Percentiles rank a stretch among this genome's conserved stretches.
Conservation (phyloP, 441 rosid species). For the Gossypium gossypioides region DNA sequence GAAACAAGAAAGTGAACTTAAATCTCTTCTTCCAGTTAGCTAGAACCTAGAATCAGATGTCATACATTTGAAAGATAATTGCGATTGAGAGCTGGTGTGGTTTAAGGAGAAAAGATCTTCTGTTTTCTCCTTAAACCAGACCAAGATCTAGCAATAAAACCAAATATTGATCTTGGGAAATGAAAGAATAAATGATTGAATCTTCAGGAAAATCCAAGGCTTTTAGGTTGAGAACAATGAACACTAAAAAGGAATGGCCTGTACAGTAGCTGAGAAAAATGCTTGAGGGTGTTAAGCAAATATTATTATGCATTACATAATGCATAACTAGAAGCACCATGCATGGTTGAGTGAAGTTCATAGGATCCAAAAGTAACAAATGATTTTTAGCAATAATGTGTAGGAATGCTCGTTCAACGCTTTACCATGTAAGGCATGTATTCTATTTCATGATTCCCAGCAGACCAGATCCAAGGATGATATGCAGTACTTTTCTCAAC, state of each 20-base stretch:
- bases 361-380: not conserved
- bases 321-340: not conserved
- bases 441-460: slow-evolving; percentile 65
- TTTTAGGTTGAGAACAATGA: not conserved
- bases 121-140: no score
- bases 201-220: not conserved
- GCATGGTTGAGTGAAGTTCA: not conserved
- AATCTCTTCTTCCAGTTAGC: not conserved
- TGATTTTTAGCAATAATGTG: not conserved
- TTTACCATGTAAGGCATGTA: slow-evolving; percentile 63
- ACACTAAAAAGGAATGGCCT: not conserved
- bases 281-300: not conserved
- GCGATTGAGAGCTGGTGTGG: not conserved
- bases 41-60: not conserved
- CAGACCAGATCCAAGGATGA: slow-evolving; percentile 75
- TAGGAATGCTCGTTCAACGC: not conserved
- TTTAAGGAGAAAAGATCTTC: no score
- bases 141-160: not conserved
- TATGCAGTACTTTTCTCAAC: slow-evolving; percentile 56
- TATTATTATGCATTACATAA: not conserved
- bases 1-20: not conserved
- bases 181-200: not conserved
- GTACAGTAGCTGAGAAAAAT: not conserved
- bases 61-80: not conserved
- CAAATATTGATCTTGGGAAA: not conserved